Evolutionary conservation across 371 early-diverging fungal genomes (phyloP).

Genomic region (Hamiltosporidium tvaerminnensis): DNA sequence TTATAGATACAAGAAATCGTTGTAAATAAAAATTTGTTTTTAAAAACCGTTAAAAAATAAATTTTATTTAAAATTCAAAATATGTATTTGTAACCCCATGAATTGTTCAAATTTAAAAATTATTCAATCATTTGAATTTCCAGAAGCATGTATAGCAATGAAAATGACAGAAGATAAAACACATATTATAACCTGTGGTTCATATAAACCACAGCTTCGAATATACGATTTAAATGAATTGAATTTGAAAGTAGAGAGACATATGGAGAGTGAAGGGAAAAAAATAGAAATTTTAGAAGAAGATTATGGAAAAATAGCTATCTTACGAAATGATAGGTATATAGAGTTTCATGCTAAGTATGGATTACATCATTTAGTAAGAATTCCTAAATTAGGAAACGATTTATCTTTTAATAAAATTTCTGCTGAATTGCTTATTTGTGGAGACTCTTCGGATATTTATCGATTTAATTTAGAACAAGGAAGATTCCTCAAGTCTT

Average conservation of each 20-base stretch:
- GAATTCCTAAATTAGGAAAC: conserved; percentile 77
- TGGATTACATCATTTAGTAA: conserved; percentile 77
- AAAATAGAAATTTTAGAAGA: conserved; percentile 62
- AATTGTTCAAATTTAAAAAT: conserved; percentile 67
- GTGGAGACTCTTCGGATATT: conserved; percentile 63
- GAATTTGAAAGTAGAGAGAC: conserved; percentile 87
- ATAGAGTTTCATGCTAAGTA: conserved; percentile 86
- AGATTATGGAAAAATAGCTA: conserved; percentile 84
- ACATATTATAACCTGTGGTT: conserved; percentile 74
- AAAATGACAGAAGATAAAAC: conserved; percentile 68
- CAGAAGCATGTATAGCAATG: conserved; percentile 72
- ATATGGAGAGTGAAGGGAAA: conserved; percentile 71
- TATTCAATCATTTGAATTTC: conserved; percentile 86
- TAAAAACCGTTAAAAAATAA: no score
- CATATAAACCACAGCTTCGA: conserved; percentile 88
- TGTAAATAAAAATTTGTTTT: no score
- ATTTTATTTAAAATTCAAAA: no score
- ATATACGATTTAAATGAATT: conserved; percentile 75
- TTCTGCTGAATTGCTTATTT: conserved; percentile 70
- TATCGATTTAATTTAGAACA: conserved; percentile 79
- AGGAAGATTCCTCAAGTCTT: conserved; percentile 71
- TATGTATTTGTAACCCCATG: no score
- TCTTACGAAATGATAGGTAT: conserved; percentile 73
- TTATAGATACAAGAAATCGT: no score
- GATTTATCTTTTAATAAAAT: conserved; percentile 73